Evolutionary conservation across 2,329 filamentous ascomycete genomes (phyloP), one percentile per base, ranked within the genome.

Genomic region (Sphaerulina vaccinii): DNA sequence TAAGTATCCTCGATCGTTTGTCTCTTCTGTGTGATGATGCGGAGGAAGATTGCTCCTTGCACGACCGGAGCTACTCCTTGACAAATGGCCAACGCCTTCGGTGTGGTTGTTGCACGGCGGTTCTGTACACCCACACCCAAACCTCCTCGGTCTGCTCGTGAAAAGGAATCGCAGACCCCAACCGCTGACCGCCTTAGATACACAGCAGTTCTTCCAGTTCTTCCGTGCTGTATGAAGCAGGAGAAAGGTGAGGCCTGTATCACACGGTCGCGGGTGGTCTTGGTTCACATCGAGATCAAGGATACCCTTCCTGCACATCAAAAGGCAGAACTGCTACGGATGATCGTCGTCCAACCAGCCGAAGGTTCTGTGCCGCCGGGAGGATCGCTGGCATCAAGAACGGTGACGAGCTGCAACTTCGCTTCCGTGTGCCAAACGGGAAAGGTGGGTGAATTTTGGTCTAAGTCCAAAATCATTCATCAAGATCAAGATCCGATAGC

Each of bases 101-200:
- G 15, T 39, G 16, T 10, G 11, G 21, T 22, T 21, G 36, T 48
- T 19, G 45, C 45, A 48, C 45, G 22, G 36, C 45, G 36, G n/a
- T n/a, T 40, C 35, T 39, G 45, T 48, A 24, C 23, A 35, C 37
- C 45, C 45, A 48, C 45, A 39, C 45, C 24, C 36, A 39, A 48
- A 48, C 45, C n/a, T 40, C 35, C 35, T 48, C 44, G 43, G 43
- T 32, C 21, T 47, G 44, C 33, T 32, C 33, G 18, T 37, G 35
- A 36, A 33, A n/a, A 38, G 32, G 40, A 43, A 29, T 16, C 23
- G 40, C 40, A 29, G 16, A 19, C 22, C 9, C 19, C 23, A 16
- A 27, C 22, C 23, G 40, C 27, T 27, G 16, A 42, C 16, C 40
- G 40, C 18, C 23, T 27, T 23, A 16, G 23, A 29, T 29, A 24